Evolutionary conservation across 1,139 yeast genomes (phyloP).

Genomic region (Nakaseomyces kungkrabaensis): DNA sequence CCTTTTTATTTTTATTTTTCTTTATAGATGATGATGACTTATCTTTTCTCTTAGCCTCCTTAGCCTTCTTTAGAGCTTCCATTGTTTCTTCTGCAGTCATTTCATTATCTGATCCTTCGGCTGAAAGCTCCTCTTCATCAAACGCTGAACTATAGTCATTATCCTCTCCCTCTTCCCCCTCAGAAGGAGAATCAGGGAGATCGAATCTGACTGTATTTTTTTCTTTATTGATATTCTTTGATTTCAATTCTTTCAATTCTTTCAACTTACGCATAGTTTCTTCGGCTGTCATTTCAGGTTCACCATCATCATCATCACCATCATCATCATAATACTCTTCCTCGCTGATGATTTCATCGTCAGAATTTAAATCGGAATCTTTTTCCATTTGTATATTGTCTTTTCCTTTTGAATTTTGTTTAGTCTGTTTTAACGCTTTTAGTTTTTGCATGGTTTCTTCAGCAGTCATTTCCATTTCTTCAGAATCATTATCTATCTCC

Average conservation of each 20-base stretch:
- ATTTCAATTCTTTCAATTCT: slow-evolving; percentile 24
- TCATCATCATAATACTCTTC: not conserved
- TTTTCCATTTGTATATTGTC: not conserved
- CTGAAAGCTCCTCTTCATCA: not conserved
- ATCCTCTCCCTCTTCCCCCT: not conserved
- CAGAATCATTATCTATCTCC: not conserved
- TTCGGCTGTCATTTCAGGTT: slow-evolving; percentile 18
- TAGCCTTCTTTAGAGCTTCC: slow-evolving; percentile 34
- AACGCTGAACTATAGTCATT: not conserved
- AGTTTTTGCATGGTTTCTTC: slow-evolving; percentile 37
- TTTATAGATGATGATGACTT: not conserved
- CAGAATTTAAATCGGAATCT: not conserved
- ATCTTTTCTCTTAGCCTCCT: not conserved
- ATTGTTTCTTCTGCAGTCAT: slow-evolving; percentile 25
- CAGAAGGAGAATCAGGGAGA: not conserved
- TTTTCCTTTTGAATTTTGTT: not conserved
- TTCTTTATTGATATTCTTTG: not conserved
- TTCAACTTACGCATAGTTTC: slow-evolving; percentile 38
- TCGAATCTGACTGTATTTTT: not conserved
- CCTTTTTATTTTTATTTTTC: slow-evolving; percentile 6
- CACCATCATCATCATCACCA: not conserved
- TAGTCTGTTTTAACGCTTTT: slow-evolving; percentile 30
- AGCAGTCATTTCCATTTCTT: slow-evolving; percentile 11
- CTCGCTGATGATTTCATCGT: not conserved
- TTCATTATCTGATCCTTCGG: slow-evolving; percentile 6